Evolutionary conservation across 1,139 yeast genomes (phyloP), one percentile per base, ranked within the genome.

Genomic region (Pichia sp.): DNA sequence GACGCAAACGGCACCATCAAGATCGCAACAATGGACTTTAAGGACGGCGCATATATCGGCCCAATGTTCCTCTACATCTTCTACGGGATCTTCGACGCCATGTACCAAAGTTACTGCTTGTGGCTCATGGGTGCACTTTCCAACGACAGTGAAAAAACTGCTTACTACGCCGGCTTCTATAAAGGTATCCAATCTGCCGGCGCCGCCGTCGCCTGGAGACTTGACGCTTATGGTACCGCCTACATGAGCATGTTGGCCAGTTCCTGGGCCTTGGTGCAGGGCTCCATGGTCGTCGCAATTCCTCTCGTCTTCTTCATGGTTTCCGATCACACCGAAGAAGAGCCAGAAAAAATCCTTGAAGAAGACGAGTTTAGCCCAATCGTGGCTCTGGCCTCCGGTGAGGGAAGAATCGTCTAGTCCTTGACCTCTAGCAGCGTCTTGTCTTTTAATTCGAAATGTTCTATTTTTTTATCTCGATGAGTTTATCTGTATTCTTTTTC

Each of bases 121-220:
- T 82, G 85, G 82, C 57, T 77, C 40, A 70, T 82, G 68, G 87
- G 87, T 54, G 78, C 84, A 34, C 67, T 82, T 56, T 76, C 85
- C 58, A 81, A 81, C 67, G 77, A 78, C 65, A 79, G 85, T 40
- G 75, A 79, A 69, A 80, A 76, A 65, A 70, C 75, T 31, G 84
- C 86, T 13, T 71, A 81, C 56, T 81, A 80, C 62, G 84, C 82
- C 47, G 85, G 86, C 48, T 79, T 79, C 68, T 82, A 80, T 72
- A 82, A 82, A 71, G 82, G 85, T 57, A 69, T 82, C 53, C 87
- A 82, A 70, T 77, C 83, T 32, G 85, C 84, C 13, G 85, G 84
- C 64, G 82, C 83, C 26, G 86, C 84, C 26, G 72, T 82, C 56
- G 79, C 77, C 10, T 82, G 87, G 86, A 70, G 84, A 62, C 70